A percentile compares a stretch with the other conserved stretches of the same genome.
Conservation (phyloP, 1,284 basidiomycete genomes). For the Sporisorium graminicola region DNA sequence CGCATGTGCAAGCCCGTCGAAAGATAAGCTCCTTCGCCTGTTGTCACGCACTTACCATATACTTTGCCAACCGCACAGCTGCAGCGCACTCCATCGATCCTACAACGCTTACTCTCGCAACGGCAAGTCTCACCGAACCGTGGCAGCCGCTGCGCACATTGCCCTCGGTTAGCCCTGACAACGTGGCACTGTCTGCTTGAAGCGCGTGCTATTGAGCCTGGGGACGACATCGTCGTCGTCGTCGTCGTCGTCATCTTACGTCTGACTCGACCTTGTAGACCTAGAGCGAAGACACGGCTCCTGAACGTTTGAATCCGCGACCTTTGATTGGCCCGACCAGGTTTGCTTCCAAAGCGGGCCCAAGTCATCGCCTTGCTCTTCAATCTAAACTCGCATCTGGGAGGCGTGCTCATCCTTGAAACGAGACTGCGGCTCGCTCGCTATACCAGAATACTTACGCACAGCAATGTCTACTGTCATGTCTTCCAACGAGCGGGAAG, state of each 20-base stretch:
- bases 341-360: too few relatives aligned
- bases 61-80: too few relatives aligned
- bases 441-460: too few relatives aligned
- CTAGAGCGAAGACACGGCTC: constrained; percentile 1
- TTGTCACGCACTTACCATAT: background rate
- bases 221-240: background rate
- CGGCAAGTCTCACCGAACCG: too few relatives aligned
- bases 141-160: too few relatives aligned
- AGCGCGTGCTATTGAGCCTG: background rate
- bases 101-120: background rate
- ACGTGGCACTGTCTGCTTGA: constrained; percentile 1
- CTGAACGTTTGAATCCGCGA: constrained; percentile 7
- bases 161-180: background rate
- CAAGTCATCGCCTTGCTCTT: background rate
- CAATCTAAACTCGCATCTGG: too few relatives aligned
- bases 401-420: too few relatives aligned
- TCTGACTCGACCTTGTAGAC: background rate
- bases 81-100: too few relatives aligned
- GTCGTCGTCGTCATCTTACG: background rate
- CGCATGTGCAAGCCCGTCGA: background rate
- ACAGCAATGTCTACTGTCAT: too few relatives aligned
- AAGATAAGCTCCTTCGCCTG: background rate
- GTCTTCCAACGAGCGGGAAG: background rate
- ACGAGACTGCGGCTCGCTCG: too few relatives aligned
- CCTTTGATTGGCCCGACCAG: constrained; percentile 7